A percentile compares a stretch with the other conserved stretches of the same genome.
These are phyloP conservation scores for Trypanosoma congolense DNA, from an alignment of 208 protist genomes.

Conservation along the genomic window DNA sequence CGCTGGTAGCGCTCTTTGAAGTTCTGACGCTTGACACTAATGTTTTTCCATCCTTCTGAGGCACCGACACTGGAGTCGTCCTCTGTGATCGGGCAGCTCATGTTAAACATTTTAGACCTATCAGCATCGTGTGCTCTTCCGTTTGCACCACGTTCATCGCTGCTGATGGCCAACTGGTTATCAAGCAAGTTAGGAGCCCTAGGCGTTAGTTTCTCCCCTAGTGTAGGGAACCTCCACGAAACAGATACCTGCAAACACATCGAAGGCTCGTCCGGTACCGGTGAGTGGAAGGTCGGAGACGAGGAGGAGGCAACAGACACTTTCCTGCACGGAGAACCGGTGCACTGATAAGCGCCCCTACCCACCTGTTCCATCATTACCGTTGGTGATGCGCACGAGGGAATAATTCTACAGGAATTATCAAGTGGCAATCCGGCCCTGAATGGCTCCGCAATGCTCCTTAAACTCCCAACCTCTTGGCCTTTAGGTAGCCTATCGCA, in stretches of 20 bases:
- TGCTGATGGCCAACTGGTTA: not conserved
- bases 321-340: not conserved
- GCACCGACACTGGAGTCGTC: not conserved
- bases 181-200: not conserved
- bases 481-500: too few species aligned
- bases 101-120: not conserved
- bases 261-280: not conserved
- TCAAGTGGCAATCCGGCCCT: too few species aligned
- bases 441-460: too few species aligned
- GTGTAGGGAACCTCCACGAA: slow-evolving; percentile 19
- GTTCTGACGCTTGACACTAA: not conserved
- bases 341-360: not conserved
- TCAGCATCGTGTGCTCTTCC: not conserved
- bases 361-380: too few species aligned
- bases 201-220: slow-evolving; percentile 7
- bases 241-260: slow-evolving; percentile 9
- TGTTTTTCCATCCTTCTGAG: not conserved
- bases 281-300: not conserved
- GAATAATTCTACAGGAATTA: too few species aligned
- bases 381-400: too few species aligned
- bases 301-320: not conserved
- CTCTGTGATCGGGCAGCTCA: not conserved
- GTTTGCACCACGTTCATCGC: not conserved
- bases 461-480: too few species aligned
- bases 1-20: slow-evolving; percentile 4